These are phyloP conservation scores for Melaleuca quinquenervia DNA, from an alignment of 345 rosid genomes.

Conservation along the genomic window DNA sequence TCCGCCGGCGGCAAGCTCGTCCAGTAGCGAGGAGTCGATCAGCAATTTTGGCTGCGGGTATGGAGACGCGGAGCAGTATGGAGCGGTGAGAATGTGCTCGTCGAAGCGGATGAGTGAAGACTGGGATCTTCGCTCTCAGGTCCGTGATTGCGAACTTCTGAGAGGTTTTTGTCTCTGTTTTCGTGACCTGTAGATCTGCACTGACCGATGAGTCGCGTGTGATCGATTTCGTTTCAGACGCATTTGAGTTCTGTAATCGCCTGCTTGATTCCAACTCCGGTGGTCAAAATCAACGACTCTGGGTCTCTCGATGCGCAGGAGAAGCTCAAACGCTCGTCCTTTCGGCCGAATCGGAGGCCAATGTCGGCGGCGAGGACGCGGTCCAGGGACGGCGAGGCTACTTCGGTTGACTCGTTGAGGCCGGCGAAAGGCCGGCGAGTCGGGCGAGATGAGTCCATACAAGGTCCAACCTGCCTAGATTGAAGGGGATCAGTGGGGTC, in stretches of 20 bases:
- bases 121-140: conserved; percentile 21
- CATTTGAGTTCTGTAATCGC: not conserved
- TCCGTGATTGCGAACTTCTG: not conserved
- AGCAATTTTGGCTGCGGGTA: not conserved
- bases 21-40: conserved; percentile 19
- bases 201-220: not conserved
- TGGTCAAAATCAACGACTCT: not conserved
- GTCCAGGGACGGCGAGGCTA: conserved; percentile 6
- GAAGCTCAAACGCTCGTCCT: not conserved
- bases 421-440: conserved; percentile 3
- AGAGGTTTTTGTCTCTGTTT: not conserved
- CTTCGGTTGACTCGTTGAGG: conserved; percentile 7
- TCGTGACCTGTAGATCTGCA: not conserved
- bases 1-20: conserved; percentile 26
- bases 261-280: not conserved
- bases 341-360: not conserved
- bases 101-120: conserved; percentile 12
- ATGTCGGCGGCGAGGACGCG: not conserved
- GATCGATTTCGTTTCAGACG: not conserved
- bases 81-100: not conserved
- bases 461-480: not conserved
- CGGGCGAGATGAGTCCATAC: not conserved
- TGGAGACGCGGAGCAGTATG: not conserved
- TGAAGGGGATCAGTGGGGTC: not conserved
- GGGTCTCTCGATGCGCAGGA: not conserved